phyloP scores from a whole-genome alignment of 2,329 filamentous ascomycete genomes.

The Colletotrichum orbiculare region DNA sequence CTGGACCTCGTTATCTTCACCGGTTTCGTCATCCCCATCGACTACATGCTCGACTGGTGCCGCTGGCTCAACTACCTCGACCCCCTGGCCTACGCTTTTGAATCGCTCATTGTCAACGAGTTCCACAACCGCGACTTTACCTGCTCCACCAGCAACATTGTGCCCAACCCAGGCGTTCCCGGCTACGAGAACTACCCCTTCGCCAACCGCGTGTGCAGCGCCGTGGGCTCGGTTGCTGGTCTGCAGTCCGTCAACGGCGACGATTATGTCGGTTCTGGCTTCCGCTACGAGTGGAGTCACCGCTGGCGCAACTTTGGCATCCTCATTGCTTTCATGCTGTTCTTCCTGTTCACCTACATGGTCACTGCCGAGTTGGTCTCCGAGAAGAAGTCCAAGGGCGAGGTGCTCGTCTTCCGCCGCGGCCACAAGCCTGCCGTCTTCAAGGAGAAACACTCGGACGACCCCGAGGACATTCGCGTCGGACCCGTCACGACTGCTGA shows the following conservation, averaged over 20 bases:
- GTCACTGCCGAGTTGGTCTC: conserved; percentile 73
- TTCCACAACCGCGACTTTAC: conserved; percentile 73
- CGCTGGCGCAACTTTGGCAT: conserved; percentile 80
- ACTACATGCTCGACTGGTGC: conserved; percentile 83
- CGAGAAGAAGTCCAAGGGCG: conserved; percentile 77
- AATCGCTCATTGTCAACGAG: conserved; percentile 85
- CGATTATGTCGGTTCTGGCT: conserved; percentile 64
- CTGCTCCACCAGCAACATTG: conserved; percentile 53
- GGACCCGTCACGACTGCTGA: conserved; percentile 60
- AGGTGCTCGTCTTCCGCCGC: conserved; percentile 79
- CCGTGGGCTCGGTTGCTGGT: conserved; percentile 69
- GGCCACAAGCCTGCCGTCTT: conserved; percentile 70
- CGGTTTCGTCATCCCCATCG: conserved; percentile 73
- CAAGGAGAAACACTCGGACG: conserved; percentile 71
- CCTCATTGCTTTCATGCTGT: conserved; percentile 71
- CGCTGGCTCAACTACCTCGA: conserved; percentile 87
- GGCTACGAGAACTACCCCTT: conserved; percentile 49
- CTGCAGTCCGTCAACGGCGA: conserved; percentile 65
- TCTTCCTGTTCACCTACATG: conserved; percentile 72
- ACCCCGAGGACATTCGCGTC: conserved; percentile 64
- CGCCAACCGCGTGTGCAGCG: conserved; percentile 65
- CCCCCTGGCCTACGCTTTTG: conserved; percentile 83
- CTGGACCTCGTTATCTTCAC: conserved; percentile 76
- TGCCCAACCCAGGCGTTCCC: conserved; percentile 49
- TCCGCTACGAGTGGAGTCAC: conserved; percentile 67